These are phyloP conservation scores for Pulveroboletus ravenelii DNA, from an alignment of 768 basidiomycete genomes.

Conservation along the genomic window DNA sequence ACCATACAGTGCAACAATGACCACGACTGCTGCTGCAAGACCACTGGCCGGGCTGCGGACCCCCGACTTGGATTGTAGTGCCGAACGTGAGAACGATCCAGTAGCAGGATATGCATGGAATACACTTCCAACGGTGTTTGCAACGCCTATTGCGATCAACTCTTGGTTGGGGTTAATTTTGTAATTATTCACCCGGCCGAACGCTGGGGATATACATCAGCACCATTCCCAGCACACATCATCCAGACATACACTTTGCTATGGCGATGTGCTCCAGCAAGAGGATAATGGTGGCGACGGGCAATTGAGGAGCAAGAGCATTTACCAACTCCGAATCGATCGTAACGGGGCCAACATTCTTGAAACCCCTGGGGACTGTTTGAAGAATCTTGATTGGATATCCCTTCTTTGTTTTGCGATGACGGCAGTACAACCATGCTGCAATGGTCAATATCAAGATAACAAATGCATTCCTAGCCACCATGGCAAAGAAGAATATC, in stretches of 20 bases:
- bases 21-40: conserved; percentile 77
- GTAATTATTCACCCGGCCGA: conserved; percentile 92
- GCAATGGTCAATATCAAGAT: conserved; percentile 82
- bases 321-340: conserved; percentile 49
- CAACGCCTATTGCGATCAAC: conserved; percentile 95
- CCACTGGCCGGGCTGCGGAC: conserved; percentile 95
- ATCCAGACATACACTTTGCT: conserved; percentile 65
- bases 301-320: conserved; percentile 72
- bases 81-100: conserved; percentile 97
- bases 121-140: conserved; percentile 84
- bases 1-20: conserved; percentile 92
- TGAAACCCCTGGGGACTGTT: conserved; percentile 81
- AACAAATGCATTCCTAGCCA: conserved; percentile 82
- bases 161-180: conserved; percentile 94
- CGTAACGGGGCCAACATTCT: conserved; percentile 45
- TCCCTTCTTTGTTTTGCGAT: conserved; percentile 52
- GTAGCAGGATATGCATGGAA: conserved; percentile 95
- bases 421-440: conserved; percentile 78
- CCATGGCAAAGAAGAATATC: conserved; percentile 71
- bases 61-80: conserved; percentile 92
- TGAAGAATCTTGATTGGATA: conserved; percentile 83
- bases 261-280: conserved; percentile 96
- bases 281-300: conserved; percentile 83
- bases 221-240: neutral
- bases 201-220: conserved; percentile 49